These are phyloP conservation scores for Chamaenerion angustifolium DNA, from an alignment of 345 rosid genomes.

Conservation along the genomic window DNA sequence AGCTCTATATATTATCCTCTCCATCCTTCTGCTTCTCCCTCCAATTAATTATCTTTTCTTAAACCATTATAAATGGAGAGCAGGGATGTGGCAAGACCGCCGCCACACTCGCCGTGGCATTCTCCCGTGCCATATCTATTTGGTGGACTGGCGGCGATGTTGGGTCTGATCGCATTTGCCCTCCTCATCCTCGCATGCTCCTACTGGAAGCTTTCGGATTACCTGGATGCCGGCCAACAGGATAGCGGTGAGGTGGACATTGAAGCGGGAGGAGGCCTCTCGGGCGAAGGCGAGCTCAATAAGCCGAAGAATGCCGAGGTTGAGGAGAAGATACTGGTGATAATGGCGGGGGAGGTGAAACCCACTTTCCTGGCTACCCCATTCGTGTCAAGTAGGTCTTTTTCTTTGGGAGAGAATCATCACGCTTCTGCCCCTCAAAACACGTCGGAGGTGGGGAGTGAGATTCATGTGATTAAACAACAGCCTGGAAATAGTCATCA, in stretches of 20 bases:
- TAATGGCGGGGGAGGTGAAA: conserved; percentile 82
- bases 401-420: conserved; percentile 26
- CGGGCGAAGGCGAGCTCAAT: conserved; percentile 9
- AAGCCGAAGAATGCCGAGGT: conserved; percentile 4
- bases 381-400: conserved; percentile 21
- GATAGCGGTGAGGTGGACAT: conserved; percentile 36
- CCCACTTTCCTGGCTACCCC: conserved; percentile 82
- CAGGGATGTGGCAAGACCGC: conserved; percentile 12
- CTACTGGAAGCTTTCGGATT: conserved; percentile 85
- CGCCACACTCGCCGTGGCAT: conserved; percentile 75
- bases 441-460: too few relatives aligned
- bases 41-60: too few relatives aligned
- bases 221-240: conserved; percentile 32
- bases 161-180: conserved; percentile 88
- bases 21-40: too few relatives aligned
- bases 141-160: conserved; percentile 93
- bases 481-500: too few relatives aligned
- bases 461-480: too few relatives aligned
- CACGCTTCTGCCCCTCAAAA: too few relatives aligned
- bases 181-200: conserved; percentile 89
- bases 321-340: conserved; percentile 72
- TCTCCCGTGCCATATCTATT: conserved; percentile 92
- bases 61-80: too few relatives aligned
- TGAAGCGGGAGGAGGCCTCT: conserved; percentile 44
- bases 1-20: too few relatives aligned